Percentiles rank a stretch among this genome's conserved stretches.
These are phyloP conservation scores for Rhodotorula paludigena DNA, from an alignment of 768 basidiomycete genomes.

Conservation along the genomic window DNA sequence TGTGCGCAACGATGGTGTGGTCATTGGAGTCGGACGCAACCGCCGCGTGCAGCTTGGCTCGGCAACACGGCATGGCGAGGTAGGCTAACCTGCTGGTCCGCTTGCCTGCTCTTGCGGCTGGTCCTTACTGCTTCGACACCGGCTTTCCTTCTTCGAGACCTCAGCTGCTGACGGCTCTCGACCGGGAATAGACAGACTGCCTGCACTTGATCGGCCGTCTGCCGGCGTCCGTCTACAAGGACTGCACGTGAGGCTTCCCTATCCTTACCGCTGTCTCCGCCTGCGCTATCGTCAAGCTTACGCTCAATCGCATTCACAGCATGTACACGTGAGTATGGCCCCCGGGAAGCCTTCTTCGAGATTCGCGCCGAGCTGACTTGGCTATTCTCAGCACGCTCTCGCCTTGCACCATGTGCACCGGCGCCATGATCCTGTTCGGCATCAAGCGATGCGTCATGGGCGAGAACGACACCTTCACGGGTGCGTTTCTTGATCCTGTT, in stretches of 20 bases:
- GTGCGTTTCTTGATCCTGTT: slow-evolving; percentile 38
- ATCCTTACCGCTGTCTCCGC: neutral
- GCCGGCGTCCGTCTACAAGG: slow-evolving; percentile 32
- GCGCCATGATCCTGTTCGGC: slow-evolving; percentile 51
- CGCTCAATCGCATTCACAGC: neutral
- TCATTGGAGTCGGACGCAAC: slow-evolving; percentile 54
- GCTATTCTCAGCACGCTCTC: slow-evolving; percentile 44
- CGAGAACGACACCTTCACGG: slow-evolving; percentile 56
- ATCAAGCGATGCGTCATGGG: slow-evolving; percentile 65
- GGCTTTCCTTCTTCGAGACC: too few relatives aligned
- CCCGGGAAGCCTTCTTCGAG: neutral
- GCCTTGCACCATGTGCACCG: slow-evolving; percentile 65
- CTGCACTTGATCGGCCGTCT: slow-evolving; percentile 55
- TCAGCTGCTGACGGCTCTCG: neutral
- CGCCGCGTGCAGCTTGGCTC: slow-evolving; percentile 52
- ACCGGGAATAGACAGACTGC: slow-evolving; percentile 45
- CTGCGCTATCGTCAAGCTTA: neutral
- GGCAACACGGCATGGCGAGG: slow-evolving; percentile 54
- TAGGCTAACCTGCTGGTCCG: slow-evolving; percentile 30
- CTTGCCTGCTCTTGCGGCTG: too few relatives aligned
- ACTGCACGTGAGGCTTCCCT: slow-evolving; percentile 22
- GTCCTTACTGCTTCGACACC: neutral
- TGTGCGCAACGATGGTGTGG: slow-evolving; percentile 41
- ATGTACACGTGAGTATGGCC: slow-evolving; percentile 9
- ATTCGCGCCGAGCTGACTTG: neutral